Evolutionary conservation across 345 rosid species (phyloP).

Genomic region (Citrus australasica): DNA sequence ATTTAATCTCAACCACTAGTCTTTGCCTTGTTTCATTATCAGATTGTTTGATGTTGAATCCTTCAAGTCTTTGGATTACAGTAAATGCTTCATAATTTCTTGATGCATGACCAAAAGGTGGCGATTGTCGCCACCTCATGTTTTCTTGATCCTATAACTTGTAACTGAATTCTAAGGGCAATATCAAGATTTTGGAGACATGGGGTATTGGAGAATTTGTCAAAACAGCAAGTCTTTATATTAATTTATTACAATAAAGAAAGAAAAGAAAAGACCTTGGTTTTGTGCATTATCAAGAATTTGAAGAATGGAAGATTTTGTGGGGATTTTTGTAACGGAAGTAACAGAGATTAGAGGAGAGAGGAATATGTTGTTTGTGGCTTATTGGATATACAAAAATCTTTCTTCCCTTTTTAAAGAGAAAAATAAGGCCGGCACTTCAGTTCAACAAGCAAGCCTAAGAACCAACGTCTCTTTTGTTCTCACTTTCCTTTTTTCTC

Average conservation of each 20-base stretch:
- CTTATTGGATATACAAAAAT: neutral
- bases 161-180: neutral
- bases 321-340: neutral
- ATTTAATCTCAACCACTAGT: slow-evolving; percentile 50
- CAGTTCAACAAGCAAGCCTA: neutral
- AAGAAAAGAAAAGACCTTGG: neutral
- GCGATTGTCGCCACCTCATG: slow-evolving; percentile 59
- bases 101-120: slow-evolving; percentile 29
- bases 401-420: too few relatives aligned
- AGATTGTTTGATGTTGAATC: slow-evolving; percentile 22
- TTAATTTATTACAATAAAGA: neutral
- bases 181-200: neutral
- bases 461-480: neutral
- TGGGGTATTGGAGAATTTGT: neutral
- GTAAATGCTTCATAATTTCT: slow-evolving; percentile 43
- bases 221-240: neutral
- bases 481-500: neutral
- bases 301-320: neutral
- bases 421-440: neutral
- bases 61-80: slow-evolving; percentile 33
- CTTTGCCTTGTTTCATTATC: slow-evolving; percentile 13
- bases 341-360: neutral
- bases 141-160: slow-evolving; percentile 17
- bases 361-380: neutral
- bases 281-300: neutral